Evolutionary conservation across 2,329 filamentous ascomycete genomes (phyloP).

Genomic region (Penicillium fuscoglaucum): DNA sequence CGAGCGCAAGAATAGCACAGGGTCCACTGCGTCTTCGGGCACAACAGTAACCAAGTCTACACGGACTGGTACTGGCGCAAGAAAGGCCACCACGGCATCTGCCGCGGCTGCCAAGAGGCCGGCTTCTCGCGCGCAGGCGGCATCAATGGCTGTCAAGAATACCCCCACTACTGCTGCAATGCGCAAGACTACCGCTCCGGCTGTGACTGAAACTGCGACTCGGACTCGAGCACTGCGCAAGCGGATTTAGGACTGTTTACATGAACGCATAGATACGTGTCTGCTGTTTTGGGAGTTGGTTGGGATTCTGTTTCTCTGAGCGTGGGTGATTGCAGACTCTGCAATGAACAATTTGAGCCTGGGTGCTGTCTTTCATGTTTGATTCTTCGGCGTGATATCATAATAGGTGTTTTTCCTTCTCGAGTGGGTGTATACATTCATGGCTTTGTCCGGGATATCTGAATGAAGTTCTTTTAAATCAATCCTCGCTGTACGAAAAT

Average conservation of each 20-base stretch:
- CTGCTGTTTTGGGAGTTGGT: conserved; percentile 5
- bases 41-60: conserved; percentile 40
- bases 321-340: conserved; percentile 7
- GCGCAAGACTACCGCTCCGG: conserved; percentile 36
- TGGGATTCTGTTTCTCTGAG: conserved; percentile 3
- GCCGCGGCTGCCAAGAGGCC: conserved; percentile 34
- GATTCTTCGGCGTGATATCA: neutral
- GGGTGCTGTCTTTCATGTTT: conserved; percentile 1
- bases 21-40: conserved; percentile 41
- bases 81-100: conserved; percentile 33
- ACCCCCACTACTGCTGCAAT: conserved; percentile 31
- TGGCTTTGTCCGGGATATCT: neutral
- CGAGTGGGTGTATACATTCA: neutral
- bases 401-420: neutral
- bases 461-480: neutral
- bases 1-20: conserved; percentile 40
- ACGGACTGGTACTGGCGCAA: conserved; percentile 29
- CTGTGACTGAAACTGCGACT: conserved; percentile 32
- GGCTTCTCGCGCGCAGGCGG: conserved; percentile 31
- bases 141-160: conserved; percentile 39
- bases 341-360: conserved; percentile 5
- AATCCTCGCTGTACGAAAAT: neutral
- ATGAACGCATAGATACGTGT: neutral
- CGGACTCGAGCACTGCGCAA: conserved; percentile 45
- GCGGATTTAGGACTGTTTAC: conserved; percentile 30